phyloP scores from a whole-genome alignment of 1,284 basidiomycete species.

The Mycosarcoma mackinlayi region DNA sequence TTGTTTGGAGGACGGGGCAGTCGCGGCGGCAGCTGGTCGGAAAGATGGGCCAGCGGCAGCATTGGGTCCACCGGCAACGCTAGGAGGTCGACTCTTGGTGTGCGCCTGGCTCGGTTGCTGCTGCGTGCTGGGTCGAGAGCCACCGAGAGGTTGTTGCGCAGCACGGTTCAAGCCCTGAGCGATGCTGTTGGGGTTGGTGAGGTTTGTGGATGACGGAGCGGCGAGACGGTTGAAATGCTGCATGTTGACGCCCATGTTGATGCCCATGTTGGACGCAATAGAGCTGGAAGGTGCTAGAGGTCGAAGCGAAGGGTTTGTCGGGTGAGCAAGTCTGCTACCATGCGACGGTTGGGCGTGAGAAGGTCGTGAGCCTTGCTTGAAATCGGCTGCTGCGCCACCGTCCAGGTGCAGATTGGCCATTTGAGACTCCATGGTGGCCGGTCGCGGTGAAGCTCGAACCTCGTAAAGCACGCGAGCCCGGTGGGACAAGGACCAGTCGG shows the following conservation, averaged over 20 bases:
- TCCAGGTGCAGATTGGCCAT: conserved; percentile 42
- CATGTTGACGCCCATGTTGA: conserved; percentile 46
- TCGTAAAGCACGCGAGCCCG: neutral
- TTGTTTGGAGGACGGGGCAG: conserved; percentile 4
- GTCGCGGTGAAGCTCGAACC: neutral
- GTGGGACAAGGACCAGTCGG: too few relatives aligned
- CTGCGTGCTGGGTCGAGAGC: conserved; percentile 28
- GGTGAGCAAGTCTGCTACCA: conserved; percentile 10
- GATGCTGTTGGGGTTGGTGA: conserved; percentile 25
- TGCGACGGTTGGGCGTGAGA: conserved; percentile 15
- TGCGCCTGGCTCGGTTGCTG: conserved; percentile 5
- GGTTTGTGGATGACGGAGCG: conserved; percentile 23
- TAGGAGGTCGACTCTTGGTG: conserved; percentile 36
- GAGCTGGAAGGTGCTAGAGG: conserved; percentile 41
- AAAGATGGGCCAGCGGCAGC: conserved; percentile 13
- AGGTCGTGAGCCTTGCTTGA: conserved; percentile 23
- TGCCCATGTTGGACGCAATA: conserved; percentile 45
- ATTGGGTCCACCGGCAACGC: conserved; percentile 15
- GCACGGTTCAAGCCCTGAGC: conserved; percentile 20
- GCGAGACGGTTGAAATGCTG: conserved; percentile 49
- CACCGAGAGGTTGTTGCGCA: conserved; percentile 30
- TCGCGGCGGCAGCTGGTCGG: conserved; percentile 8
- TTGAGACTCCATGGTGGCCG: conserved; percentile 33
- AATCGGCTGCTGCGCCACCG: conserved; percentile 21
- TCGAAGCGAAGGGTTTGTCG: conserved; percentile 17